Base-by-base conservation (phyloP, 768 basidiomycete species). In the Pisolithus marmoratus region DNA sequence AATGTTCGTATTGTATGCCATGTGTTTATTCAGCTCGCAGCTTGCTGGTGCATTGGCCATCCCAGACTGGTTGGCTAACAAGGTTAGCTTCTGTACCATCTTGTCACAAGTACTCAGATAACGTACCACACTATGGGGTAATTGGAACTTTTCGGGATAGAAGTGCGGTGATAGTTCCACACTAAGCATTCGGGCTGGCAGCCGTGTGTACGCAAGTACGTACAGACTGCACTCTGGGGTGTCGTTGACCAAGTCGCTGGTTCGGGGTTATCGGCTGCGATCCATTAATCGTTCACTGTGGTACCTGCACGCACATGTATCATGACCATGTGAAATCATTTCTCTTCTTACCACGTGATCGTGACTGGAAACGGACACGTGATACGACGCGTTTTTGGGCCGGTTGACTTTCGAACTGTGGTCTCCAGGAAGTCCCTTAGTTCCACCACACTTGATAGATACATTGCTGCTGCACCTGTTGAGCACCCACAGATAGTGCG, bases 331-430 rank as follows among this genome's bases (percentile, higher is more conserved):
- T 31, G 29, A 27, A 27, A 27, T 27, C 26, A 27, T 27, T 31
- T 31, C 29, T 9, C 2, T 31, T 6, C 12, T 6, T 8, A 19
- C 40, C 45, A 53, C 36, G 43, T 50, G 42, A 49, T 23, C 24
- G 27, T 15, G 50, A 54, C 43, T 29, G 1, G 27, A 0, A 8
- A 7, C n/a, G 1, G 8, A 46, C 66, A 67, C 66, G 61, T 70
- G 66, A 59, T 22, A 24, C 29, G 53, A 54, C 66, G 60, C 67
- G 63, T 58, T 22, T 19, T 19, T 41, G 8, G 40, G 8, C 56
- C 45, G 44, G 65, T 67, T 69, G 56, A 57, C 51, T 56, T 52
- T 57, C 19, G 31, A 53, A 54, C 63, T 58, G n/a, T n/a, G 55
- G 63, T 38, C 38, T 26, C 48, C 40, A 50, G 50, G 40, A 47